These are phyloP conservation scores for Ustilago shanxiensis DNA, from an alignment of 1,284 basidiomycete species.

Conservation along the genomic window DNA sequence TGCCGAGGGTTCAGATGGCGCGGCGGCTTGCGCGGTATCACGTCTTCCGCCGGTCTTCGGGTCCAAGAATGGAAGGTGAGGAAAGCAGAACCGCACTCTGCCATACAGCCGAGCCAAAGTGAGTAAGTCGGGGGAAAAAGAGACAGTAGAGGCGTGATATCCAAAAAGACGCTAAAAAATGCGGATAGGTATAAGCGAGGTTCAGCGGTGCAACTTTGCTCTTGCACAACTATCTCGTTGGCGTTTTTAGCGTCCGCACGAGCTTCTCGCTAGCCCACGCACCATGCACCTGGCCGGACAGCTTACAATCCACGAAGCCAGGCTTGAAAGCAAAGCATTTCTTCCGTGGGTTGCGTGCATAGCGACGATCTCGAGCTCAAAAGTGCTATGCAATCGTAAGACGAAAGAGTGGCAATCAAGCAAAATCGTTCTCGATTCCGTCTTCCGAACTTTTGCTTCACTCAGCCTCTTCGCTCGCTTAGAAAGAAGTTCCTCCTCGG, in stretches of 20 bases:
- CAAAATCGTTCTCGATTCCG: not conserved
- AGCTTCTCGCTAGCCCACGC: not conserved
- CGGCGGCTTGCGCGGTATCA: constrained; percentile 5
- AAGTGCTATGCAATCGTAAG: not conserved
- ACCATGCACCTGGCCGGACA: not conserved
- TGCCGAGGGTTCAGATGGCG: not conserved
- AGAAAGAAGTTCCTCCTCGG: not conserved
- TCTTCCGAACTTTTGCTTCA: not conserved
- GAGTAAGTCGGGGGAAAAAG: not conserved
- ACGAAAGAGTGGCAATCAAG: no score
- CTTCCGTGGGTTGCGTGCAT: not conserved
- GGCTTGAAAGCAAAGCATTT: no score
- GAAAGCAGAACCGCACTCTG: not conserved
- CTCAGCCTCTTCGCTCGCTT: constrained; percentile 2
- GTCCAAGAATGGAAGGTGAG: constrained; percentile 9
- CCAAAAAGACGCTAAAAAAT: constrained; percentile 14
- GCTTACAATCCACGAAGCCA: no score
- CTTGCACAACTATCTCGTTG: not conserved
- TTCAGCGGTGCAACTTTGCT: not conserved
- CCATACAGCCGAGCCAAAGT: constrained; percentile 5
- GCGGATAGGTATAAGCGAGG: constrained; percentile 14
- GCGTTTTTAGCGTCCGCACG: not conserved
- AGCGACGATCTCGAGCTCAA: not conserved
- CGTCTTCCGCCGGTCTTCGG: constrained; percentile 7
- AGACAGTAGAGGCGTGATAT: not conserved